A percentile compares a stretch with the other conserved stretches of the same genome.
These are phyloP conservation scores for Letharia columbiana DNA, from an alignment of 495 filamentous ascomycete genomes.

Conservation along the genomic window DNA sequence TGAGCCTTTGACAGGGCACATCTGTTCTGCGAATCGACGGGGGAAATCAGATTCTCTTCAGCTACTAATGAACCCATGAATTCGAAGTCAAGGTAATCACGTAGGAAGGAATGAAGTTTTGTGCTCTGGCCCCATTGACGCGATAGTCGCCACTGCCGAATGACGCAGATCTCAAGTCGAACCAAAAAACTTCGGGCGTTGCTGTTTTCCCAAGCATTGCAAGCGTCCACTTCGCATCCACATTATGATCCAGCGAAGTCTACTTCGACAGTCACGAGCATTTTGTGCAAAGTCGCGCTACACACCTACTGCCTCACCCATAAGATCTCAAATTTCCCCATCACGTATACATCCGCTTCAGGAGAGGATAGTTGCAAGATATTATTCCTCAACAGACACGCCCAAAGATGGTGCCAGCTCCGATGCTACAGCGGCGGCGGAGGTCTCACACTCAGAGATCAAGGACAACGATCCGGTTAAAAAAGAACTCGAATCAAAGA, in stretches of 20 bases:
- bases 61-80: background rate
- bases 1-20: background rate
- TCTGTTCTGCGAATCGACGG: too few relatives aligned
- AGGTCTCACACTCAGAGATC: constrained; percentile 19
- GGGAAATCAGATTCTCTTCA: background rate
- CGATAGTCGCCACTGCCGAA: constrained; percentile 9
- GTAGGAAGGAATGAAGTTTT: background rate
- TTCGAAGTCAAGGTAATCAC: background rate
- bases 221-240: background rate
- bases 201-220: background rate
- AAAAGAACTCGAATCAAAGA: constrained; percentile 73
- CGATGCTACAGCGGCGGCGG: constrained; percentile 24
- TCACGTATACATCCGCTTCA: constrained; percentile 16
- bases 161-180: constrained; percentile 18
- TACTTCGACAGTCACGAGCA: constrained; percentile 17
- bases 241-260: constrained; percentile 25
- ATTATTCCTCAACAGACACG: constrained; percentile 20
- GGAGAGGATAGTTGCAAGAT: constrained; percentile 12
- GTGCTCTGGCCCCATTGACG: background rate
- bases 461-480: constrained; percentile 39
- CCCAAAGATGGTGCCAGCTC: constrained; percentile 28
- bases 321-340: constrained; percentile 13
- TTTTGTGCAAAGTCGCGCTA: background rate
- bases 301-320: background rate
- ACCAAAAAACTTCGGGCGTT: constrained; percentile 3